Evolutionary conservation across 306 rosid species (phyloP), one percentile per base, ranked within the genome.

Genomic region (Quercus parvula): DNA sequence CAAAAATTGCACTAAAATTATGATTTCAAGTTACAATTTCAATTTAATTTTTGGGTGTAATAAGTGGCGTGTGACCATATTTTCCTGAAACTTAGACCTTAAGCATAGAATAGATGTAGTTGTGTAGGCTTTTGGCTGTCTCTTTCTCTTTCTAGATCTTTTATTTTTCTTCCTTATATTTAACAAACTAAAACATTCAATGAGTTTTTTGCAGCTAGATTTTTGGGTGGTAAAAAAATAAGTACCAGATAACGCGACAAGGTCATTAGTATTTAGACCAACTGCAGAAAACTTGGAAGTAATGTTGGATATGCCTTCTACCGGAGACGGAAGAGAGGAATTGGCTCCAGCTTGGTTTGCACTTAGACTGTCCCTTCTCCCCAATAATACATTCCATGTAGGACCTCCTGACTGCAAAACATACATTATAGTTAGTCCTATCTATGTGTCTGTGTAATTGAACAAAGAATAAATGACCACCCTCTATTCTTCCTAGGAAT

Each of bases 161-260:
- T 7, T 38, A 7, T 38, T 38, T 38, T 38, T 38, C 46, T 38
- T 38, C 46, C 46, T 38, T 38, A 38, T 38, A 38, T 38, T 38
- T 38, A 38, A 38, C 11, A 7, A 38, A 3, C 46, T 31, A 3
- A 63, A 63, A 27, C 46, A 30, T 17, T 44, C 46, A 33, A 66
- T 18, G 71, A 9, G 7, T 8, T 33, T 67, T 59, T 38, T 38
- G 46, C 46, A 8, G 11, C 46, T 8, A 38, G 46, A 38, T 38
- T 38, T 7, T 67, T 31, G 10, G 71, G 4, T 67, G 24, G 25
- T 9, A 20, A 11, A 11, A 22, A 18, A 72, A 4, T 12, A 19
- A 57, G n/a, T 84, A 93, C 97, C 97, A 2, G 98, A 93, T 55
- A 89, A 78, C 46, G 93, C 90, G 22, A 91, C 98, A 1, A 93